Base-by-base conservation (phyloP, 148 eudicot species). In the Selenicereus undatus region DNA sequence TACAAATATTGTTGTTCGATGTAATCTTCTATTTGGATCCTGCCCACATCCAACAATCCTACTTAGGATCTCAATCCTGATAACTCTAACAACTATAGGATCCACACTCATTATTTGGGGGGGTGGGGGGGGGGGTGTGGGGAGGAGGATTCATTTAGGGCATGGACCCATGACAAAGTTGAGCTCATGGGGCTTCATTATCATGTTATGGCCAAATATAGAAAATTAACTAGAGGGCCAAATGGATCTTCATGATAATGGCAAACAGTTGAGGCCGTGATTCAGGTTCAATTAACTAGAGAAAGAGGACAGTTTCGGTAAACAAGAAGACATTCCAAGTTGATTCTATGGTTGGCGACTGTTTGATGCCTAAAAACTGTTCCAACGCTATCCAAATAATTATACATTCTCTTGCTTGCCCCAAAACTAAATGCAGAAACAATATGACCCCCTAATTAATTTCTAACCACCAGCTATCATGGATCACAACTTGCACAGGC, bases 281-380 rank as follows among this genome's bases (percentile, higher is more conserved):
- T 17, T 36, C 32, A 45, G 50, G 66, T 72, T 13, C 52, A 79
- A 58, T 72, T 72, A 80, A n/a, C 39, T 42, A 56, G 18, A 35
- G 17, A 79, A 32, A 79, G 66, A 71, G 48, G 0, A 11, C 2
- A 17, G 8, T 73, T 79, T 70, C 51, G 75, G 21, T 17, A 73
- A 79, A 73, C 24, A 60, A 29, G 42, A 76, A 80, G 45, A 80
- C 82, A 80, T 80, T 80, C 77, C 56, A 73, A 79, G 29, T 2
- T 16, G 13, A 70, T 79, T 32, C 35, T 22, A 27, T 39, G 82
- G 42, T 80, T 73, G 77, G 77, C 73, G 58, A 80, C 58, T 73
- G 42, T 73, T 62, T 60, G 77, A 73, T 73, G 7, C 6, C 72
- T 36, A 17, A 11, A 26, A 11, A n/a, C 75, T 72, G 21, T 5